These are phyloP conservation scores for Spinellus fusiger DNA, from an alignment of 192 early-diverging fungal genomes.

Conservation along the genomic window DNA sequence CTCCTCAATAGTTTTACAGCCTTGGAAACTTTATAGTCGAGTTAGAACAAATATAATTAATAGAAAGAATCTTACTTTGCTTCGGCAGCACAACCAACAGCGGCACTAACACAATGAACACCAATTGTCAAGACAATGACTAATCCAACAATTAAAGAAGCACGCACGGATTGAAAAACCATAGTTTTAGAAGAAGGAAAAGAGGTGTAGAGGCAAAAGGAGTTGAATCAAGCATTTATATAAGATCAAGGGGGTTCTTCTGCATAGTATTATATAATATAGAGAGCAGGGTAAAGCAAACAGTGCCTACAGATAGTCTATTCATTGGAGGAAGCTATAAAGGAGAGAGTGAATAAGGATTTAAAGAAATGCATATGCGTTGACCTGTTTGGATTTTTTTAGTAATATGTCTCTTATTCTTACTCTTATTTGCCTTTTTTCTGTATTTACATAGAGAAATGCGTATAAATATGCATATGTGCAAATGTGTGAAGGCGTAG, in stretches of 20 bases:
- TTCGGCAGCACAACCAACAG: conserved; percentile 19
- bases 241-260: background rate
- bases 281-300: background rate
- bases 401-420: no score
- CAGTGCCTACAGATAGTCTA: background rate
- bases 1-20: conserved; percentile 16
- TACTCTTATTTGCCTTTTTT: no score
- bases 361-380: background rate
- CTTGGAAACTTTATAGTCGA: conserved; percentile 20
- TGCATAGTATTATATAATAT: background rate
- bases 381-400: background rate
- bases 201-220: background rate
- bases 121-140: conserved; percentile 3
- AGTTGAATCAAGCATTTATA: background rate
- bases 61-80: conserved; percentile 17
- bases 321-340: background rate
- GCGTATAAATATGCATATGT: no score
- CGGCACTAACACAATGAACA: background rate
- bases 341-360: background rate
- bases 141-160: background rate
- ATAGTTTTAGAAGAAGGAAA: background rate
- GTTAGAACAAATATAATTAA: background rate
- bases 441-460: no score
- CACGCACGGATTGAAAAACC: background rate
- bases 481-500: no score